phyloP scores from a whole-genome alignment of 192 early-diverging fungal genomes.

The Coemansia sp. region DNA sequence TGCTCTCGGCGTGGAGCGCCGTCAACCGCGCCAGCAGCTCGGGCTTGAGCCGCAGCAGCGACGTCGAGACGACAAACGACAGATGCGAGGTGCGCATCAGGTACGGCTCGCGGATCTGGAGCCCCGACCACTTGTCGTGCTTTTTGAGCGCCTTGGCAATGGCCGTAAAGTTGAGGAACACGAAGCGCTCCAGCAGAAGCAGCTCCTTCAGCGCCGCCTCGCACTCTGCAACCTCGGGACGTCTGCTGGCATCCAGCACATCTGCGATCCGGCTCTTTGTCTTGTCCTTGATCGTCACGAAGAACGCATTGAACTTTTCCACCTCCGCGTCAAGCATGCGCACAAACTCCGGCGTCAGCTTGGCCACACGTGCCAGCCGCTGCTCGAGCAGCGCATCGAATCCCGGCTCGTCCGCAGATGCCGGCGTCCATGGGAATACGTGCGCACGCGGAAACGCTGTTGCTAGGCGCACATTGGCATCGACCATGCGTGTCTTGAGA shows the following conservation, averaged over 20 bases:
- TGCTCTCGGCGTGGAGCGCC: slow-evolving; percentile 34
- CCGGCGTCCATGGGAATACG: slow-evolving; percentile 28
- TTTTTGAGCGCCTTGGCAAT: slow-evolving; percentile 88
- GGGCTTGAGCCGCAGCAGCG: slow-evolving; percentile 67
- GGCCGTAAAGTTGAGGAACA: slow-evolving; percentile 84
- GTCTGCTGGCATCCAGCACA: slow-evolving; percentile 21
- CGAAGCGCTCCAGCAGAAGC: slow-evolving; percentile 75
- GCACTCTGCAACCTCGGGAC: slow-evolving; percentile 25
- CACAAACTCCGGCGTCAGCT: slow-evolving; percentile 68
- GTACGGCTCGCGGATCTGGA: slow-evolving; percentile 71
- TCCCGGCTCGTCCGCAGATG: slow-evolving; percentile 14
- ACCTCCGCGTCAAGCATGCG: slow-evolving; percentile 67
- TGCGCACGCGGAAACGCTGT: slow-evolving; percentile 43
- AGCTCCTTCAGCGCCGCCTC: slow-evolving; percentile 60
- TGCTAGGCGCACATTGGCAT: slow-evolving; percentile 53
- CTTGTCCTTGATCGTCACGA: slow-evolving; percentile 39
- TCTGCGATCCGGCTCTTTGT: slow-evolving; percentile 16
- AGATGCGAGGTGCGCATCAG: slow-evolving; percentile 65
- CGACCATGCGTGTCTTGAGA: slow-evolving; percentile 65
- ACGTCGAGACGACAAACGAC: slow-evolving; percentile 69
- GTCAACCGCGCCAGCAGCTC: slow-evolving; percentile 66
- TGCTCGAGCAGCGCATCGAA: slow-evolving; percentile 63
- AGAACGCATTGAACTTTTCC: slow-evolving; percentile 60
- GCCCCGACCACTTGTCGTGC: slow-evolving; percentile 80
- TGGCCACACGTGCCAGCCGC: slow-evolving; percentile 60